A percentile compares a stretch with the other conserved stretches of the same genome.
Evolutionary conservation across 345 rosid species (phyloP).

Genomic region (Dipteronia sinensis): DNA sequence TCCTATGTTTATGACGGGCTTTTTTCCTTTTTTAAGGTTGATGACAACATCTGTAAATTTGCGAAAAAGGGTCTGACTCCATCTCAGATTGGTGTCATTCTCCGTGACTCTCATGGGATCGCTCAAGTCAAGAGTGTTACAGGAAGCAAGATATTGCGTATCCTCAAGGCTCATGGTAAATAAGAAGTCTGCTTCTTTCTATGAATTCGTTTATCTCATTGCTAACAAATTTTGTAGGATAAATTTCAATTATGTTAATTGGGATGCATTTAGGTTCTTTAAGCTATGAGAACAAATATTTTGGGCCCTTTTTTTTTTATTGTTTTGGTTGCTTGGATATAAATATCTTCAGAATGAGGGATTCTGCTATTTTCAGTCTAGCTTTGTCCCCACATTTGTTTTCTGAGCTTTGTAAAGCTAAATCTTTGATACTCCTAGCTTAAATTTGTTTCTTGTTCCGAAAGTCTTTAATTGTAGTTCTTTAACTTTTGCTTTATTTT

Average conservation of each 20-base stretch:
- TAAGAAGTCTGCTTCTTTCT: not conserved
- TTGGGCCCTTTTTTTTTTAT: not conserved
- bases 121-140: slow-evolving; percentile 73
- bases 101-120: slow-evolving; percentile 78
- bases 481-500: not conserved
- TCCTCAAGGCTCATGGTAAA: slow-evolving; percentile 67
- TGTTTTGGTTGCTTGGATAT: not conserved
- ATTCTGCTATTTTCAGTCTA: not conserved
- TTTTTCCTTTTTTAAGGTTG: slow-evolving; percentile 41
- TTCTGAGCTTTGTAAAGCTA: not conserved
- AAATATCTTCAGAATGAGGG: not conserved
- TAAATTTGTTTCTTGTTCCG: not conserved
- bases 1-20: not conserved
- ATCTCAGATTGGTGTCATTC: slow-evolving; percentile 78
- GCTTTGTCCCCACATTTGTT: not conserved
- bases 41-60: slow-evolving; percentile 67
- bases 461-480: not conserved
- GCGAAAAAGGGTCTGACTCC: slow-evolving; percentile 81
- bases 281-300: not conserved
- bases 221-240: not conserved
- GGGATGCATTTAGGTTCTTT: not conserved
- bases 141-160: slow-evolving; percentile 68
- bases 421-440: not conserved
- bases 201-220: not conserved
- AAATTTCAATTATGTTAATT: not conserved